These are phyloP conservation scores for Serpula lacrymans DNA, from an alignment of 768 basidiomycete genomes.

Conservation along the genomic window DNA sequence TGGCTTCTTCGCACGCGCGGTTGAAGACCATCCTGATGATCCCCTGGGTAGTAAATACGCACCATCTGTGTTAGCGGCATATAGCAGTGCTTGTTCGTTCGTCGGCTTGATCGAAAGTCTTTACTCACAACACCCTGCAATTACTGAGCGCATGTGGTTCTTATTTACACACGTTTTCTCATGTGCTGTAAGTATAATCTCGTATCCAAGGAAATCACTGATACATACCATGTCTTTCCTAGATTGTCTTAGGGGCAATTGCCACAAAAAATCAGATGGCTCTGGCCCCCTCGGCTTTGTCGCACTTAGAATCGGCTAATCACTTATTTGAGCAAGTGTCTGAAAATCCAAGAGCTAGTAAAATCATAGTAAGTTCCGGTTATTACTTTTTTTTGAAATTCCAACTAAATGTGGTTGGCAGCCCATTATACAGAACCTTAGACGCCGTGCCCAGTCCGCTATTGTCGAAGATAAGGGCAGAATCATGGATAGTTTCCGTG, in stretches of 20 bases:
- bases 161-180: conserved; percentile 50
- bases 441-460: no score
- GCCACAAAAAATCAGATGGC: conserved; percentile 82
- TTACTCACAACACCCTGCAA: conserved; percentile 59
- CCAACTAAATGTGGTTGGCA: no score
- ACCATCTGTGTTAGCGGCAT: conserved; percentile 70
- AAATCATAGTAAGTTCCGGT: no score
- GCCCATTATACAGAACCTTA: no score
- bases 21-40: conserved; percentile 71
- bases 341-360: no score
- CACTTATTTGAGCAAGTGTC: no score
- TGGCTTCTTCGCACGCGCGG: conserved; percentile 70
- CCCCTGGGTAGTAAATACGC: conserved; percentile 71
- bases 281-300: conserved; percentile 68
- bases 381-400: no score
- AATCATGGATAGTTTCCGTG: no score
- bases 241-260: conserved; percentile 71
- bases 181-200: conserved; percentile 54
- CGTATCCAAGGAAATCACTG: no score
- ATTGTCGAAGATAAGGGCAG: no score
- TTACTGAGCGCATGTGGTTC: conserved; percentile 63
- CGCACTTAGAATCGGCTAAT: conserved; percentile 72
- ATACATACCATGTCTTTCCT: conserved; percentile 3
- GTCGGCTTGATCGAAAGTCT: conserved; percentile 70
- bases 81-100: conserved; percentile 68